These are phyloP conservation scores for Epichloe gansuensis DNA, from an alignment of 2,329 filamentous ascomycete species.

Conservation along the genomic window DNA sequence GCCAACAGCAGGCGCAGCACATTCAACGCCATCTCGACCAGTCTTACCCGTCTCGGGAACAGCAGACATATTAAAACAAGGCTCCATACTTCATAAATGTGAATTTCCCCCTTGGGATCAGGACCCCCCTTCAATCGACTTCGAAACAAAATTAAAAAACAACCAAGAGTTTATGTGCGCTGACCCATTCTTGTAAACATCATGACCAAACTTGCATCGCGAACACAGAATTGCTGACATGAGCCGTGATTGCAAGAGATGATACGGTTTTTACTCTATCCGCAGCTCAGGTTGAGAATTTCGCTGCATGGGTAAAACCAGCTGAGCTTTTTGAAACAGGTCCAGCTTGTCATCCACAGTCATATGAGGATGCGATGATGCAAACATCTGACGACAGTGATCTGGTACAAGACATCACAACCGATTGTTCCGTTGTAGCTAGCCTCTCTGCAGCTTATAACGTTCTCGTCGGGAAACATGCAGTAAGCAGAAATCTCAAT, in stretches of 20 bases:
- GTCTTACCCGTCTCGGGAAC: neutral
- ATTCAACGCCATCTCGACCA: neutral
- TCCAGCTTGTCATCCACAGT: conserved; percentile 14
- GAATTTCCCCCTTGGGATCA: conserved; percentile 77
- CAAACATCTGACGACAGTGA: conserved; percentile 49
- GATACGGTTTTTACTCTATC: conserved; percentile 59
- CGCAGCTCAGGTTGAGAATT: conserved; percentile 56
- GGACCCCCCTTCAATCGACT: conserved; percentile 47
- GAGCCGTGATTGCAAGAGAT: conserved; percentile 42
- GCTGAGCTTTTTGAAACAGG: conserved; percentile 40
- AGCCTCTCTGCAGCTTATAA: conserved; percentile 76
- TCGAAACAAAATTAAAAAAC: conserved; percentile 25
- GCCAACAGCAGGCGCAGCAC: neutral
- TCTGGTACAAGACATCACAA: conserved; percentile 87
- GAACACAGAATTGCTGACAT: neutral
- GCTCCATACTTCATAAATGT: conserved; percentile 69
- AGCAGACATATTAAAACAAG: conserved; percentile 49
- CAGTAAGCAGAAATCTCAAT: conserved; percentile 32
- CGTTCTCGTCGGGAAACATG: conserved; percentile 52
- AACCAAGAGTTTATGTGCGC: neutral
- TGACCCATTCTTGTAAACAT: neutral
- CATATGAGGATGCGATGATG: conserved; percentile 38
- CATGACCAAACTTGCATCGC: neutral
- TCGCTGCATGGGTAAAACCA: conserved; percentile 74
- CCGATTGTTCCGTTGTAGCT: conserved; percentile 93